Evolutionary conservation across 1,284 basidiomycete species (phyloP), one percentile per base, ranked within the genome.

Genomic region (Anthracocystis setariae): DNA sequence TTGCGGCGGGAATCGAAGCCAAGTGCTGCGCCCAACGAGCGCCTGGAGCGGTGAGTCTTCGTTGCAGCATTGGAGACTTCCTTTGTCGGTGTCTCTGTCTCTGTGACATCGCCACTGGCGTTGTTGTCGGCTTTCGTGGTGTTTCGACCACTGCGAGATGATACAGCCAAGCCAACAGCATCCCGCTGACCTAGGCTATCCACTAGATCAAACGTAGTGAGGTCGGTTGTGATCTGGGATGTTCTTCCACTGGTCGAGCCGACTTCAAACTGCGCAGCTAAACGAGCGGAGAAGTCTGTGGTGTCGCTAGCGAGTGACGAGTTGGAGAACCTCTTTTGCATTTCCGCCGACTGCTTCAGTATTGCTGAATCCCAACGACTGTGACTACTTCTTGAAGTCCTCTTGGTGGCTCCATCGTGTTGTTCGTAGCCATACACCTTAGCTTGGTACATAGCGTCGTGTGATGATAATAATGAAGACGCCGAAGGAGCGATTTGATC

Each of bases 21-120:
- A 8, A 70, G 61, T 2, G 67, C 67, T 18, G 52, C 53, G 17
- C 61, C 61, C 1, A 70, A 53, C 12, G 67, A 70, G 9, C 67
- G 57, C 27, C 67, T 53, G 10, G 52, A 46, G 2, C 52, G 29
- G 7, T 52, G 61, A 20, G n/a, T 5, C 15, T 37, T 40, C 15
- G 32, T 38, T 15, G 20, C 12, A 21, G 42, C 23, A 7, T 27
- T 15, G 8, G 29, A 8, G 2, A 40, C 12, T 5, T 50, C 49
- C 17, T 51, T 47, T 3, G 40, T 35, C 3, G 56, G 67, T 24
- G 45, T 40, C 8, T 71, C 68, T 4, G 62, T 65, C 43, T 71
- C 68, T 12, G 68, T 71, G n/a, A 65, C 62, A 45, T 65, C 68
- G 13, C 62, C 68, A 39, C 59, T 61, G 3, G n/a, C 55, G 12